phyloP scores from a whole-genome alignment of 2,329 filamentous ascomycete species.

The Alternaria metachromatica region DNA sequence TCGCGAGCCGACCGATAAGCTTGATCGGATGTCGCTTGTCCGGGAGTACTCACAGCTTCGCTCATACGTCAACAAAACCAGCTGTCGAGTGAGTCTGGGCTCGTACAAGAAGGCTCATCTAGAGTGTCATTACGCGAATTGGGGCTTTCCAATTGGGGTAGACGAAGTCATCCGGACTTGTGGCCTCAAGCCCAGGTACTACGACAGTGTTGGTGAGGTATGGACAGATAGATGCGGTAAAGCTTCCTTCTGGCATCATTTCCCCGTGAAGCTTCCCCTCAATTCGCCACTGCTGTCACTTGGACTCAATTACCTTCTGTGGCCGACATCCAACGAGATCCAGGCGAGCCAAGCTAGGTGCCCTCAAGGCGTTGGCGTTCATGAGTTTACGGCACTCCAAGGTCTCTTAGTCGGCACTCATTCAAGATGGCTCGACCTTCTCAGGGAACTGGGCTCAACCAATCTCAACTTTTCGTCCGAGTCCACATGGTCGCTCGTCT shows the following conservation, averaged over 20 bases:
- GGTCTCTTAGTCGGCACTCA: slow-evolving; percentile 55
- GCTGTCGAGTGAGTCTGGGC: slow-evolving; percentile 47
- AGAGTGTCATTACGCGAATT: slow-evolving; percentile 57
- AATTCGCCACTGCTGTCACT: slow-evolving; percentile 40
- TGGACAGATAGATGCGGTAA: slow-evolving; percentile 49
- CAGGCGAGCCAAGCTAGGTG: slow-evolving; percentile 60
- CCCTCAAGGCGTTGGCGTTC: slow-evolving; percentile 54
- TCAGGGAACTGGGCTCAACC: slow-evolving; percentile 60
- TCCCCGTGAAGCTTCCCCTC: slow-evolving; percentile 48
- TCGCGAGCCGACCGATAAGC: slow-evolving; percentile 2
- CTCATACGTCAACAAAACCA: slow-evolving; percentile 19
- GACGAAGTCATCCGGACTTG: slow-evolving; percentile 56
- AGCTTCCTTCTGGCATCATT: slow-evolving; percentile 57
- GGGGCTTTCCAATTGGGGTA: slow-evolving; percentile 51
- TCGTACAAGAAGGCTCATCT: slow-evolving; percentile 57
- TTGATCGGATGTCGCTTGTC: slow-evolving; percentile 27
- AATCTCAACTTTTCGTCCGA: slow-evolving; percentile 67
- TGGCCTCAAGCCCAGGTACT: slow-evolving; percentile 58
- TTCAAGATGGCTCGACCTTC: slow-evolving; percentile 57
- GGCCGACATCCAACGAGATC: slow-evolving; percentile 62
- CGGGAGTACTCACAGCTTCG: slow-evolving; percentile 43
- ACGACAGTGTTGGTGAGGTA: slow-evolving; percentile 47
- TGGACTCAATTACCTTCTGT: slow-evolving; percentile 14
- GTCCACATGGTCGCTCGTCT: slow-evolving; percentile 58
- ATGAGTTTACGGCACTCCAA: slow-evolving; percentile 63